Base-by-base conservation (phyloP, 176 grass and related monocot genomes). In the Aegilops tauschii region DNA sequence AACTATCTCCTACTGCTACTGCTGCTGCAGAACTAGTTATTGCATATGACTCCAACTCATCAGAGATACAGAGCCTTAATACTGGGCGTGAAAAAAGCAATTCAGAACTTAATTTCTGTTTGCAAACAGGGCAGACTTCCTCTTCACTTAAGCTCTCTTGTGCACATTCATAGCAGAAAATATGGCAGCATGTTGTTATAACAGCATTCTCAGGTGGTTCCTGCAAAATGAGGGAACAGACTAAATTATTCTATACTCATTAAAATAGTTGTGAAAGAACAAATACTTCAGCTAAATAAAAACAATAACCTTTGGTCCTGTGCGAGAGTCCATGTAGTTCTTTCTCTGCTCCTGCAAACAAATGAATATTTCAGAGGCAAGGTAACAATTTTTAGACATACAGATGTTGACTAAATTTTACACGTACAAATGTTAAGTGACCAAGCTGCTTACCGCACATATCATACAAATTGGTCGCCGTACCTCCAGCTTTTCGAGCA, bases 141-240 rank as follows among this genome's bases (percentile, higher is more conserved):
- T 88, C 93, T 83, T 95, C 93, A 42, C 86, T 81, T 68, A 98
- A 88, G 29, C 84, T 87, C 44, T 90, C 88, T 77, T 90, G 75
- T 81, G 94, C 82, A 75, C 96, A 98, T 32, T 95, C 93, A 62
- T 94, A 90, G 71, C 96, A 98, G 88, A 98, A 98, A 73, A 98
- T 90, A 87, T 98, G 96, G 17, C 93, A 89, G 12, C 96, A 98
- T 81, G 84, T 89, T 40, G 93, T 72, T 49, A 95, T 87, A 76
- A 95, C 93, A 76, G 88, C 92, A 88, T 94, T 80, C 78, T 95
- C 93, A 44, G 96, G 96, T 91, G 91, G 92, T 31, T 92, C 96
- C 96, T 95, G 88, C 61, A 77, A 80, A 95, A 87, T 31, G 11
- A 61, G 56, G n/a, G 37, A n/a, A 47, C 50, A 18, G 28, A 82